Evolutionary conservation across 176 grass and related monocot species (phyloP), one percentile per base, ranked within the genome.

Genomic region (Juncus inflexus): DNA sequence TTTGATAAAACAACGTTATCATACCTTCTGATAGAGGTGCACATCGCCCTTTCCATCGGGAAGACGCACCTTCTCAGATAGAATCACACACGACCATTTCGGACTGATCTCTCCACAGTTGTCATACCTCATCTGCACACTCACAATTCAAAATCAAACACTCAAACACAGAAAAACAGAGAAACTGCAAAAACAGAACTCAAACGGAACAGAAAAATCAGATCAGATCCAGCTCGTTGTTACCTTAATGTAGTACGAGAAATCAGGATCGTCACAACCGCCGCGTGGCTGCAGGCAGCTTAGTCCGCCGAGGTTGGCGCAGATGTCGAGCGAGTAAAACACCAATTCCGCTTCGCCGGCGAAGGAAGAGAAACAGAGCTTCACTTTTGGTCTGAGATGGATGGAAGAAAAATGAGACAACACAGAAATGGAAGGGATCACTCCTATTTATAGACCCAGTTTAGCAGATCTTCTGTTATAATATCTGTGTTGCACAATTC

Each of bases 1-100:
- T 67, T 7, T 49, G 36, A 55, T 8, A 10, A 43, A 14, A 55
- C 14, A 67, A 40, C 53, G 7, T 10, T 64, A 67, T 67, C 5
- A 58, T 39, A 95, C 91, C 91, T 96, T 96, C 82, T 96, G 92
- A 67, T 90, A 79, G 42, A 96, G 84, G 74, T 91, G 84, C 6
- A 74, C 70, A 42, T 81, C 81, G 39, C 74, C 62, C 42, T 80
- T 84, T 55, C 92, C 87, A 14, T 28, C 83, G 12, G 91, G 74
- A 19, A 91, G 79, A 9, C 83, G 58, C 70, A 86, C 81, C 67
- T 72, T 60, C 67, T 96, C 92, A 52, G 77, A 84, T 57, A 96
- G 72, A 52, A 70, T 57, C 58, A 91, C 69, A 61, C 82, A 91
- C 58, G 84, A 81, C 38, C 72, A 42, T 85, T 96, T 96, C 77